phyloP scores from a whole-genome alignment of 805 yeast species.

The Wickerhamiella galacta region DNA sequence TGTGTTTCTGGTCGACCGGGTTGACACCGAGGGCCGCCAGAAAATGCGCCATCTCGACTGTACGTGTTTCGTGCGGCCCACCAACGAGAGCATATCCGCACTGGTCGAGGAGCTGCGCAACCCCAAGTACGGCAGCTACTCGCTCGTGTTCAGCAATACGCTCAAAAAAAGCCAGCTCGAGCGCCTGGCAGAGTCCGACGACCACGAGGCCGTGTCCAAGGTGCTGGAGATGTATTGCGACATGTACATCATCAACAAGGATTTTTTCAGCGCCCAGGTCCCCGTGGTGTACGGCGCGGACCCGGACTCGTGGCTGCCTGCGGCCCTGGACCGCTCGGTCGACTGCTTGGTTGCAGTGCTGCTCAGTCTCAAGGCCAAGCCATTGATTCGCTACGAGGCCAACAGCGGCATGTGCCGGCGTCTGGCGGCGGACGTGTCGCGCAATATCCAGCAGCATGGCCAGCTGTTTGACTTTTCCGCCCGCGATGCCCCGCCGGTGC shows the following conservation, averaged over 20 bases:
- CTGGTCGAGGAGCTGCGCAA: conserved; percentile 49
- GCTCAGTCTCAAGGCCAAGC: conserved; percentile 59
- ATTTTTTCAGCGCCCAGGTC: conserved; percentile 35
- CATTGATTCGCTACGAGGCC: conserved; percentile 61
- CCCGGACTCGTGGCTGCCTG: conserved; percentile 31
- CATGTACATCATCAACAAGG: conserved; percentile 54
- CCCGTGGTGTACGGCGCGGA: conserved; percentile 19
- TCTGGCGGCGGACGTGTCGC: conserved; percentile 47
- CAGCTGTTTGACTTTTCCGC: conserved; percentile 52
- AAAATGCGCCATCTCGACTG: conserved; percentile 69
- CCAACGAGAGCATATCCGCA: conserved; percentile 40
- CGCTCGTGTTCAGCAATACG: conserved; percentile 60
- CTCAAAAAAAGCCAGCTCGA: conserved; percentile 67
- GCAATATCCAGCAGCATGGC: conserved; percentile 19
- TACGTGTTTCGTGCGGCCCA: conserved; percentile 62
- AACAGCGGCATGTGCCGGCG: conserved; percentile 48
- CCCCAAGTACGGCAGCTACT: conserved; percentile 71
- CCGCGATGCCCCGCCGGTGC: conserved; percentile 51
- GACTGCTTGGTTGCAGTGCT: conserved; percentile 39
- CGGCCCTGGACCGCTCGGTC: conserved; percentile 27
- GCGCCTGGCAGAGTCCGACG: conserved; percentile 78
- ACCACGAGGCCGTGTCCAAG: conserved; percentile 55
- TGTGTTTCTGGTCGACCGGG: conserved; percentile 58
- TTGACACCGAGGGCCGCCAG: conserved; percentile 42
- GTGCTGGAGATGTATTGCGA: conserved; percentile 80